Conservation (phyloP, 2,329 filamentous ascomycete species). For the Colletotrichum musicola region DNA sequence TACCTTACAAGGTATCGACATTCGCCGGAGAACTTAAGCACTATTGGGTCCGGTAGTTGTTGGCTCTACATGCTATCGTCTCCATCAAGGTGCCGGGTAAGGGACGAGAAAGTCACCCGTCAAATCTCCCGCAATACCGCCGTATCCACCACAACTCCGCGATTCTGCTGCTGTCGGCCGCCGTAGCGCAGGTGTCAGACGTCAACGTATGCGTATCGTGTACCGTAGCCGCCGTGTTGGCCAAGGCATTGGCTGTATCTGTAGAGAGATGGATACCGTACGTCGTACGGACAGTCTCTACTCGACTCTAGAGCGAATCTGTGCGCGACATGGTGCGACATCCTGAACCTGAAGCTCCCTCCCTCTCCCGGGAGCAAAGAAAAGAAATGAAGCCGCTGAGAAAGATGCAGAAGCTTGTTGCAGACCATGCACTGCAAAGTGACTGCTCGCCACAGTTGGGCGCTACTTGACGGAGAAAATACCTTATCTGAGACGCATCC, state of each 20-base stretch:
- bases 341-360: neutral
- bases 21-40: neutral
- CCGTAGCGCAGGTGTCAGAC: neutral
- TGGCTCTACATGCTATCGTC: neutral
- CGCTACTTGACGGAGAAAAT: constrained; percentile 23
- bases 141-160: neutral
- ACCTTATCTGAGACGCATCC: constrained; percentile 29
- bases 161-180: neutral
- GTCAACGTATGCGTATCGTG: neutral
- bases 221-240: constrained; percentile 5
- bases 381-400: neutral
- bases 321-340: neutral
- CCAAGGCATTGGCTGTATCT: neutral
- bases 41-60: neutral
- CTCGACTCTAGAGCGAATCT: too few relatives aligned
- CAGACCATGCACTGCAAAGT: neutral
- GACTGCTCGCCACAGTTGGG: neutral
- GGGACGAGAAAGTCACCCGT: neutral
- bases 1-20: too few relatives aligned
- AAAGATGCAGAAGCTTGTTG: neutral
- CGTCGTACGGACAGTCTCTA: too few relatives aligned
- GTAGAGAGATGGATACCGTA: too few relatives aligned
- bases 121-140: neutral
- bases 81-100: too few relatives aligned
- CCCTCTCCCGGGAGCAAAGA: neutral